These are phyloP conservation scores for Kwoniella sp. DNA, from an alignment of 768 basidiomycete species.

Conservation along the genomic window DNA sequence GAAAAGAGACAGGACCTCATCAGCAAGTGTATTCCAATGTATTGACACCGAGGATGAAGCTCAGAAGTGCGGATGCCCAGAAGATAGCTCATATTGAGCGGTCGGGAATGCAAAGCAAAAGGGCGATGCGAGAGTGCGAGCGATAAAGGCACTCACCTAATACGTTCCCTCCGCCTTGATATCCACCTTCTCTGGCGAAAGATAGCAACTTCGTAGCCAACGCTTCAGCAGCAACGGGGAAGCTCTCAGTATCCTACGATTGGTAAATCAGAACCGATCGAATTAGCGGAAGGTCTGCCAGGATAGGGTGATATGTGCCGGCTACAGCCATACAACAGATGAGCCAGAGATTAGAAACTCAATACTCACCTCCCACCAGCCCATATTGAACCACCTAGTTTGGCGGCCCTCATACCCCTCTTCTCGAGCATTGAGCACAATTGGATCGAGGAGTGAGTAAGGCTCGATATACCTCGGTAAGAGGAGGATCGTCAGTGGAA, in stretches of 20 bases:
- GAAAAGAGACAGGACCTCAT: too few species aligned
- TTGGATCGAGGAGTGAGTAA: constrained; percentile 30
- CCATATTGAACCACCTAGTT: constrained; percentile 46
- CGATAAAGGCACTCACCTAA: constrained; percentile 28
- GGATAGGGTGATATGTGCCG: too few species aligned
- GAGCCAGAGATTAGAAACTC: not conserved
- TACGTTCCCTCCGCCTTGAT: constrained; percentile 24
- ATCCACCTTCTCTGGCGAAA: constrained; percentile 30
- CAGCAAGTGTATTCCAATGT: too few species aligned
- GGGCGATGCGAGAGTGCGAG: too few species aligned
- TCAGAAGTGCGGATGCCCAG: too few species aligned
- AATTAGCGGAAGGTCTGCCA: too few species aligned
- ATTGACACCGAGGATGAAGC: too few species aligned
- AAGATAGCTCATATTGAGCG: too few species aligned
- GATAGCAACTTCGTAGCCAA: constrained; percentile 36
- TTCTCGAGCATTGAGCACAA: constrained; percentile 26
- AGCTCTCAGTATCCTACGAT: constrained; percentile 36
- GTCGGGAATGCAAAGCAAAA: too few species aligned
- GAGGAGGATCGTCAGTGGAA: constrained; percentile 25
- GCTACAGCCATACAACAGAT: too few species aligned
- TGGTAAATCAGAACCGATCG: too few species aligned
- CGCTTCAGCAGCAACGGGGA: constrained; percentile 35
- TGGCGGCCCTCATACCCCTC: constrained; percentile 8
- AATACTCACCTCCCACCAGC: constrained; percentile 44
- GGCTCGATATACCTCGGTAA: constrained; percentile 29